Evolutionary conservation across 768 basidiomycete species (phyloP), one percentile per base, ranked within the genome.

Genomic region (Lactarius vividus): DNA sequence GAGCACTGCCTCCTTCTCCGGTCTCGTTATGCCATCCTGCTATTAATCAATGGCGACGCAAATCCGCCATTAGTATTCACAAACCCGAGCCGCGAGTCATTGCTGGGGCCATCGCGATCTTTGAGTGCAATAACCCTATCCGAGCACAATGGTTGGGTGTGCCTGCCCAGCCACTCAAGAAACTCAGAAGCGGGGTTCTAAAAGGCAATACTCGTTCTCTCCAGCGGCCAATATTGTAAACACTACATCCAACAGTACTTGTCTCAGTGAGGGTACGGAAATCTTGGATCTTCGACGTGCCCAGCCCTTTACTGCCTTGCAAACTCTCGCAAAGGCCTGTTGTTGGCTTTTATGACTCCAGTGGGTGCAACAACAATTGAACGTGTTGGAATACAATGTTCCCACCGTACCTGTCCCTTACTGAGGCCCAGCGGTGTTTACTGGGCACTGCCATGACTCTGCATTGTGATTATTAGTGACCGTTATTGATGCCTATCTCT

Each of bases 11-110:
- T n/a, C n/a, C n/a, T n/a, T n/a, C n/a, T n/a, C n/a, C n/a, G n/a
- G 39, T 31, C 46, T 20, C 44, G 10, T 46, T 6, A 9, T 11
- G n/a, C 44, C 10, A 46, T 11, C n/a, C n/a, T n/a, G 2, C n/a
- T 23, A 10, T 10, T 46, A 4, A 23, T 46, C 10, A n/a, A 11
- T n/a, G 20, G 20, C 20, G 8, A n/a, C 11, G 33, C 33, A 33
- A 33, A 33, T 33, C 2, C n/a, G n/a, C n/a, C n/a, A n/a, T 44
- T 31, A 35, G 37, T 31, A 0, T 9, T 52, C 26, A 10, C n/a
- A 60, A 56, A 26, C 64, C 64, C 6, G 64, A 61, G 26, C 18
- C 64, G 2, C 54, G 58, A 57, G 55, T 66, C 13, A 63, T 66
- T 52, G 56, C 37, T 13, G 61, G 31, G 29, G 61, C 56, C 44